Evolutionary conservation across 176 grass and related monocot species (phyloP), one percentile per base, ranked within the genome.

Genomic region (Lolium rigidum): DNA sequence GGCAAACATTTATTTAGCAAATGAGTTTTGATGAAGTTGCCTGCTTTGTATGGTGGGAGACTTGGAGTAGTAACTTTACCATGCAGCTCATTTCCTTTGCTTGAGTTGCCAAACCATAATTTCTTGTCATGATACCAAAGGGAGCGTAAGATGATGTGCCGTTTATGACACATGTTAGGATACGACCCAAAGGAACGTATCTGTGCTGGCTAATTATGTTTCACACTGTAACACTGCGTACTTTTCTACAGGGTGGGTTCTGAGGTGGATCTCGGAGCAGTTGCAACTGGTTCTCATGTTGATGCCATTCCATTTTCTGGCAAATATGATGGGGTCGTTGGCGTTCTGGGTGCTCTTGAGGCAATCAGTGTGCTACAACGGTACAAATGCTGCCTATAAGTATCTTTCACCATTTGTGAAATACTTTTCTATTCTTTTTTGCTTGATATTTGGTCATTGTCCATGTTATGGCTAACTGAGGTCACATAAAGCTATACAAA

Each of bases 301-400:
- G 97, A 98, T 55, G 97, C 97, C n/a, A 98, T 98, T 81, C 97
- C 97, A 80, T 95, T 86, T 89, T 98, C 97, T 48, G 97, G 97
- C 56, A 98, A 95, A 89, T 98, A 94, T 86, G 97, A 98, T 22
- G 97, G 97, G 17, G 97, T 94, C 10, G 93, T 95, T 80, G 97
- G 97, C 78, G 97, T 98, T 80, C 85, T 98, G 50, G 93, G 97
- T 77, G 92, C 97, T 58, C 66, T 98, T 60, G 97, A 98, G 82
- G 97, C 97, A 83, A 95, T 98, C 52, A 87, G 78, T 73, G 52
- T 91, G 31, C 80, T 98, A 44, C 89, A 92, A 92, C 86, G 92
- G 94, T 98, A 28, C 10, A 10, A 2, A 39, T 65, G n/a, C 67
- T 51, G 20, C 76, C 38, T 80, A 38, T 14, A 12, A 70, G 10